Base-by-base conservation (phyloP, 2,329 filamentous ascomycete species). In the Colletotrichum theobromicola region DNA sequence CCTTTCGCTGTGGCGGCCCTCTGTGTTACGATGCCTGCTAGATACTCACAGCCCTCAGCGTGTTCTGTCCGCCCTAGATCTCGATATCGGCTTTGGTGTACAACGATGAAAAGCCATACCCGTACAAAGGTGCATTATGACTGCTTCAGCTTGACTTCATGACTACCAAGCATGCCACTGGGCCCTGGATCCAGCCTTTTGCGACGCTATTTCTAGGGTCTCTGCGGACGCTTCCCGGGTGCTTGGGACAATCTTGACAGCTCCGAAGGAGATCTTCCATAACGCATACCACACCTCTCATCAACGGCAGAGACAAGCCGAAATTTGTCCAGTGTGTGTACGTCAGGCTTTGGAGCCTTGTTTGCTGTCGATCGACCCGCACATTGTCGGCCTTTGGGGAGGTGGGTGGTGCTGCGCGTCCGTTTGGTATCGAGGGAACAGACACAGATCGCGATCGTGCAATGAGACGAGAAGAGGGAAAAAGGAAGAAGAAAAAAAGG, bases 171-270 rank as follows among this genome's bases (percentile, higher is more conserved):
- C 50, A 26, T 63, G 30, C 26, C 24, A 18, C 24, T 57, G 24
- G 66, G 42, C 70, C 57, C 70, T 69, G 65, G 21, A 50, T 37
- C 24, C 26, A 28, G 28, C 55, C 32, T 50, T 55, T 58, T 28
- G n/a, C 15, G 42, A 62, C 30, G 21, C 42, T 46, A 62, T 62
- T 63, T 62, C 42, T 26, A 72, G 72, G 67, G 72, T 74, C 61
- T 34, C 37, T 28, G 28, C 18, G 34, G 53, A 63, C 42, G 42
- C 34, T 67, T 74, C 28, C 70, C 65, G 26, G 30, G 13, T 58
- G 50, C 16, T 42, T 63, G 58, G 58, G 42, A 32, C 35, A 61
- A 46, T 9, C 10, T n/a, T 35, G 62, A 55, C 35, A 24, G 21
- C n/a, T 35, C 61, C 13, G 10, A 57, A 13, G 8, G 26, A 58